Evolutionary conservation across 2,329 filamentous ascomycete species (phyloP).

Genomic region (Phialophora chinensis): DNA sequence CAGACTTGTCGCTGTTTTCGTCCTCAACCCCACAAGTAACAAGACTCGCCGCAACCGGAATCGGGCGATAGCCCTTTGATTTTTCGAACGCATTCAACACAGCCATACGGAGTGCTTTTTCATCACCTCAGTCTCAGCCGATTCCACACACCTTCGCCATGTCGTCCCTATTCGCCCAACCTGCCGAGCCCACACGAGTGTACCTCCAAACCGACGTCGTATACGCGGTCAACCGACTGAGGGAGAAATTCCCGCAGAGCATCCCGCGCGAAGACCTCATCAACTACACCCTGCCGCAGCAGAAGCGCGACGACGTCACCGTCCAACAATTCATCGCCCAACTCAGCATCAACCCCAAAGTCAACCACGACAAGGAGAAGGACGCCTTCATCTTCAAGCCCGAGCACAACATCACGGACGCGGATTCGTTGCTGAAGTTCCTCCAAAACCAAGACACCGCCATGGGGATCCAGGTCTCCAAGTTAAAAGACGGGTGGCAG

Average conservation of each 20-base stretch:
- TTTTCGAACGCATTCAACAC: slow-evolving; percentile 22
- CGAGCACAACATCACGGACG: slow-evolving; percentile 79
- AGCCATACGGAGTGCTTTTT: not conserved
- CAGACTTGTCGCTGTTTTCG: not conserved
- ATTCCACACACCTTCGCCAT: slow-evolving; percentile 10
- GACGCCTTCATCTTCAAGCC: slow-evolving; percentile 84
- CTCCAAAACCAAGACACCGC: slow-evolving; percentile 83
- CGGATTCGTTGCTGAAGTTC: slow-evolving; percentile 76
- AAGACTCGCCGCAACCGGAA: slow-evolving; percentile 29
- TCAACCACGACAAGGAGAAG: slow-evolving; percentile 61
- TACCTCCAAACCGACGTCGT: slow-evolving; percentile 87
- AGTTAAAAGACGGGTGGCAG: slow-evolving; percentile 95
- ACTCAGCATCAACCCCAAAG: slow-evolving; percentile 59
- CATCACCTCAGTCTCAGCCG: not conserved
- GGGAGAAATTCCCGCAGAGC: slow-evolving; percentile 76
- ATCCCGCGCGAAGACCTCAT: slow-evolving; percentile 68
- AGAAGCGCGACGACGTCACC: slow-evolving; percentile 31
- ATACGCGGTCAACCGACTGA: slow-evolving; percentile 83
- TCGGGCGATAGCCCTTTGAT: slow-evolving; percentile 25
- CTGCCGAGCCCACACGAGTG: slow-evolving; percentile 66
- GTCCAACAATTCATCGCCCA: slow-evolving; percentile 27
- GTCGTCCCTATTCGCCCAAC: slow-evolving; percentile 68
- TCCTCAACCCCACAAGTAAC: slow-evolving; percentile 13
- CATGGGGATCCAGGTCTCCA: slow-evolving; percentile 80
- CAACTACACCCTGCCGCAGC: slow-evolving; percentile 28